Evolutionary conservation across 352 stramenopile genomes (phyloP).

Genomic region (Pythium pyrilobum): DNA sequence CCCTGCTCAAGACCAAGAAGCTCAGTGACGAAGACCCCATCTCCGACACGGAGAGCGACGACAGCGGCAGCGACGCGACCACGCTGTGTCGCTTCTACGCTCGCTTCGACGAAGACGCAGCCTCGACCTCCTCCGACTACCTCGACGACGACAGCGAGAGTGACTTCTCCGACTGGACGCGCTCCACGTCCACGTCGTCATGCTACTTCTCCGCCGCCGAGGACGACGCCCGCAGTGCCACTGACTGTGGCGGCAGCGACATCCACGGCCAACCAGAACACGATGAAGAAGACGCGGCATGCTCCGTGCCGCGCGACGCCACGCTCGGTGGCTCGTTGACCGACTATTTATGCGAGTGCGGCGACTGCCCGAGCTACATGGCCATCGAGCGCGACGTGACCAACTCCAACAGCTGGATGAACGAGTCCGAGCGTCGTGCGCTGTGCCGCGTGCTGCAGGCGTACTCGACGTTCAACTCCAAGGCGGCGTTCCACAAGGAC

Average conservation of each 20-base stretch:
- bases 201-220: slow-evolving; percentile 23
- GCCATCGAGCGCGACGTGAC: slow-evolving; percentile 25
- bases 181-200: slow-evolving; percentile 18
- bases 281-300: slow-evolving; percentile 1
- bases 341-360: slow-evolving; percentile 22
- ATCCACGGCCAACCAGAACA: neutral
- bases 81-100: slow-evolving; percentile 18
- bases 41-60: slow-evolving; percentile 26
- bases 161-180: slow-evolving; percentile 22
- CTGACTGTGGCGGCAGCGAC: slow-evolving; percentile 1
- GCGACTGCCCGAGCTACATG: slow-evolving; percentile 19
- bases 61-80: slow-evolving; percentile 17
- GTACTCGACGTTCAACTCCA: slow-evolving; percentile 21
- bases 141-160: slow-evolving; percentile 13
- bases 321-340: slow-evolving; percentile 3
- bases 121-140: neutral
- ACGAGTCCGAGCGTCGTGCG: slow-evolving; percentile 23
- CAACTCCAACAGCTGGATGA: slow-evolving; percentile 32
- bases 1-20: slow-evolving; percentile 13
- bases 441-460: slow-evolving; percentile 27
- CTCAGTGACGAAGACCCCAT: slow-evolving; percentile 10
- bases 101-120: slow-evolving; percentile 11
- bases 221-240: slow-evolving; percentile 4
- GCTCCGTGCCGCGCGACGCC: slow-evolving; percentile 8
- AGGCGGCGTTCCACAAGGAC: slow-evolving; percentile 18